These are phyloP conservation scores for Fomitopsis pinicola DNA, from an alignment of 1,284 basidiomycete genomes.

Conservation along the genomic window DNA sequence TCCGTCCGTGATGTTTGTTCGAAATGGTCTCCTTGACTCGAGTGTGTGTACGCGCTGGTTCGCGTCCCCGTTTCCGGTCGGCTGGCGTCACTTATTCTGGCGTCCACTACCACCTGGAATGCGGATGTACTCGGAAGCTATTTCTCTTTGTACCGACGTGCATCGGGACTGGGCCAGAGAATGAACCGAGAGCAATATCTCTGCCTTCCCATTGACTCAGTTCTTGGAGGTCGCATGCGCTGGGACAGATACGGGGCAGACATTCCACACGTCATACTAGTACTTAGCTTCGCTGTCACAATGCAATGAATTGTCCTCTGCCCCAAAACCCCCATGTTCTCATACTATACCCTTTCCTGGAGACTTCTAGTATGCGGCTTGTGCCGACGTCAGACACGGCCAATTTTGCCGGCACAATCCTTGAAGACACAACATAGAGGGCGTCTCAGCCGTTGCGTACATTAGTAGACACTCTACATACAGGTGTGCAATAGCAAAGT, in stretches of 20 bases:
- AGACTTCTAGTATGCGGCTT: not conserved
- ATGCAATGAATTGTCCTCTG: too few species aligned
- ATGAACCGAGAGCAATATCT: slow-evolving; percentile 50
- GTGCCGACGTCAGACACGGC: not conserved
- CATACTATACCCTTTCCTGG: too few species aligned
- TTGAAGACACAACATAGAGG: slow-evolving; percentile 1
- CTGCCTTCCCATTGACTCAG: slow-evolving; percentile 78
- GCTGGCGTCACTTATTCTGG: slow-evolving; percentile 12
- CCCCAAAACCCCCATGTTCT: too few species aligned
- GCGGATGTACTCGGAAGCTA: slow-evolving; percentile 4
- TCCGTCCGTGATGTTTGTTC: not conserved
- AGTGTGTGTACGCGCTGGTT: slow-evolving; percentile 12
- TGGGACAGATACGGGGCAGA: slow-evolving; percentile 91
- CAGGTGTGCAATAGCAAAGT: not conserved
- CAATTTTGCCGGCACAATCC: too few species aligned
- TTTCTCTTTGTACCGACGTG: slow-evolving; percentile 4
- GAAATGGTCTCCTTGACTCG: not conserved
- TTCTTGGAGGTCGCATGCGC: slow-evolving; percentile 51
- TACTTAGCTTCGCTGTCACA: not conserved
- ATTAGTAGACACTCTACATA: slow-evolving; percentile 6
- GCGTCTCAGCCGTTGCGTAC: slow-evolving; percentile 3
- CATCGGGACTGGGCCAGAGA: slow-evolving; percentile 12
- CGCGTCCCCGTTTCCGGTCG: slow-evolving; percentile 20
- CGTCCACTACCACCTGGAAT: slow-evolving; percentile 17
- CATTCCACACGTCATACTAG: slow-evolving; percentile 29